Base-by-base conservation (phyloP, 345 rosid species). In the Linum usitatissimum region DNA sequence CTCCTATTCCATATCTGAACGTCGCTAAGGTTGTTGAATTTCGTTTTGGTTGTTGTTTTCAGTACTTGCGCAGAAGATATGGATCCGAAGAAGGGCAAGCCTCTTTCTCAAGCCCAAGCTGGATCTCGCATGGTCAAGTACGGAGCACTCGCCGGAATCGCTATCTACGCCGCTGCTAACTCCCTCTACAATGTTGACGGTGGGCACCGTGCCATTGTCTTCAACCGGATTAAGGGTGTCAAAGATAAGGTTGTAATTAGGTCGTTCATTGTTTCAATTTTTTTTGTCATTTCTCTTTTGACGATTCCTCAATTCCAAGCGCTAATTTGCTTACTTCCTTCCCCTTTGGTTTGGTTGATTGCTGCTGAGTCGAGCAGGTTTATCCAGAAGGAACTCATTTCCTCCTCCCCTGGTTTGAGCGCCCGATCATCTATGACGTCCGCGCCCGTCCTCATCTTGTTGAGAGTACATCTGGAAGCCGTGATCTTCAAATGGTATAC, bases 311-410 rank as follows among this genome's bases (percentile, higher is more conserved):
- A 9, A 45, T 45, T 45, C 5, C 17, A 9, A 14, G 6, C 4
- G 13, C 51, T 45, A 10, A 34, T 1, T 45, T 45, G 13, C 51
- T 45, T 45, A 45, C 51, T 45, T 14, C 45, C 45, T 12, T 12
- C 14, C 51, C 15, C 51, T 34, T 3, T 34, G 5, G 38, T 34
- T 34, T 34, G 5, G 38, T 34, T 34, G 28, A 23, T 23, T 45
- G 51, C 51, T 14, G 51, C 51, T 45, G 51, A 34, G 38, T 12
- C 15, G 51, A 45, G 75, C 75, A 92, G 98, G 95, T 89, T 20
- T 92, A 89, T 70, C 90, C 91, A 48, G 98, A 92, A 69, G 98
- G 98, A 13, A 92, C 98, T 5, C 97, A 92, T 71, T 68, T 89
- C 30, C 87, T 86, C 85, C 6, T 89, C 71, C 98, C 97, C 19